Conservation (phyloP, 495 filamentous ascomycete genomes). For the Lasiosphaeria hispida region DNA sequence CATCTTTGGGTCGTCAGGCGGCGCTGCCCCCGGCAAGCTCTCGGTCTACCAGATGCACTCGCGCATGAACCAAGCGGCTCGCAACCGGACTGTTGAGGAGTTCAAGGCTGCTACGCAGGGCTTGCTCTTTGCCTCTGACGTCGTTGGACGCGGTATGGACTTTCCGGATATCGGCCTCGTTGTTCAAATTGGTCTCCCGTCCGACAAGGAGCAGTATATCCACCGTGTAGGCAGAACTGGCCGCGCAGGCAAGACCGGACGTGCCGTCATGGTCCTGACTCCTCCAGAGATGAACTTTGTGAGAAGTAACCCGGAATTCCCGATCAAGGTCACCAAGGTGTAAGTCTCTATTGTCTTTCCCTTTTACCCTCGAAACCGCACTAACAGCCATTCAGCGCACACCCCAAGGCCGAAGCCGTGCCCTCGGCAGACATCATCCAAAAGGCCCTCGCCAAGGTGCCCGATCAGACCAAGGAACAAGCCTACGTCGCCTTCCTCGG, state of each 20-base stretch:
- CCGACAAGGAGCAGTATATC: slow-evolving; percentile 74
- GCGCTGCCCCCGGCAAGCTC: slow-evolving; percentile 80
- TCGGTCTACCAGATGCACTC: slow-evolving; percentile 74
- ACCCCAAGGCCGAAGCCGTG: slow-evolving; percentile 23
- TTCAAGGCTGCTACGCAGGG: slow-evolving; percentile 84
- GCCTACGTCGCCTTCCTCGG: slow-evolving; percentile 31
- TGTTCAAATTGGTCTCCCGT: slow-evolving; percentile 86
- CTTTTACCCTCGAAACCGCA: no score
- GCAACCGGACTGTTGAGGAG: slow-evolving; percentile 72
- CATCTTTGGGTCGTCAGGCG: slow-evolving; percentile 65
- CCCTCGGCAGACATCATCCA: slow-evolving; percentile 24
- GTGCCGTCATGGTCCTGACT: slow-evolving; percentile 79
- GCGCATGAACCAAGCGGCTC: slow-evolving; percentile 65
- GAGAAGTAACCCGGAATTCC: slow-evolving; percentile 25
- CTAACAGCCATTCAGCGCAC: slow-evolving; percentile 2
- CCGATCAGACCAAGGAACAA: slow-evolving; percentile 22
- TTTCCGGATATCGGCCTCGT: slow-evolving; percentile 73
- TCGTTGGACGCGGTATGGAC: slow-evolving; percentile 86
- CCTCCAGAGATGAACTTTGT: slow-evolving; percentile 75
- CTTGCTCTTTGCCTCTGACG: slow-evolving; percentile 83
- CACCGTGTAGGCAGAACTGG: slow-evolving; percentile 93
- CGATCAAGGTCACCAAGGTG: slow-evolving; percentile 25
- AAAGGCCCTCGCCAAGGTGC: slow-evolving; percentile 26
- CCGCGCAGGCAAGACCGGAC: slow-evolving; percentile 72
- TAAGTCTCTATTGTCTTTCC: slow-evolving; percentile 12